Evolutionary conservation across 176 grass and related monocot genomes (phyloP).

Genomic region (Rhynchospora breviuscula): DNA sequence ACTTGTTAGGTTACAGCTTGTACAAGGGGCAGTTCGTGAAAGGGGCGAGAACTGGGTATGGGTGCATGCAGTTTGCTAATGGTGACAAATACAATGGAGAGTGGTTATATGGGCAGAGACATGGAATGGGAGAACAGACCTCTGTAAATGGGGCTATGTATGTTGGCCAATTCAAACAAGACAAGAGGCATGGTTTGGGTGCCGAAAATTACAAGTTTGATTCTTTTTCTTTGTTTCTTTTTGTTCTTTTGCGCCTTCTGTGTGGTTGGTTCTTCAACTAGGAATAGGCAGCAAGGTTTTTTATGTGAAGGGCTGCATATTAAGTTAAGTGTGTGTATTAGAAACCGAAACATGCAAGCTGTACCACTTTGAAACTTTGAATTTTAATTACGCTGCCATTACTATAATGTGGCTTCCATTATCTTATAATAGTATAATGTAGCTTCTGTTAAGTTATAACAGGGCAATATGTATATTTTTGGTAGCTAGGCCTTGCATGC

Average conservation of each 20-base stretch:
- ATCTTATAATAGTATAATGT: neutral
- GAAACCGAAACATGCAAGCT: too few species aligned
- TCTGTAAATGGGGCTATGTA: conserved; percentile 56
- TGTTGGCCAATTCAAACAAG: conserved; percentile 57
- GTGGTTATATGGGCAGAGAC: conserved; percentile 48
- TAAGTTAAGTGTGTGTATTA: too few species aligned
- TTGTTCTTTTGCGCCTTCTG: conserved; percentile 4
- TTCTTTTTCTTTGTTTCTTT: neutral
- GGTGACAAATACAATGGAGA: conserved; percentile 65
- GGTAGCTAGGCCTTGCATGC: neutral
- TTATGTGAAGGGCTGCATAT: neutral
- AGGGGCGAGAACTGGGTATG: conserved; percentile 49
- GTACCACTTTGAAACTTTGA: neutral
- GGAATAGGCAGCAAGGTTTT: neutral
- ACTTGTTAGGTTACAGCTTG: conserved; percentile 38
- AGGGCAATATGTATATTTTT: neutral
- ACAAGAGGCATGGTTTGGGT: conserved; percentile 61
- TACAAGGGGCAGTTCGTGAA: conserved; percentile 59
- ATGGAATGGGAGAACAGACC: conserved; percentile 47
- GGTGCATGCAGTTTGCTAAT: conserved; percentile 48
- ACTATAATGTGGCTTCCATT: neutral
- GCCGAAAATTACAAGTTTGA: conserved; percentile 52
- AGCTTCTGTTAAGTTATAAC: neutral
- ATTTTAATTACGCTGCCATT: neutral
- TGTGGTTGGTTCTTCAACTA: neutral